These are phyloP conservation scores for Naegleria fowleri DNA, from an alignment of 208 protist species.

Conservation along the genomic window DNA sequence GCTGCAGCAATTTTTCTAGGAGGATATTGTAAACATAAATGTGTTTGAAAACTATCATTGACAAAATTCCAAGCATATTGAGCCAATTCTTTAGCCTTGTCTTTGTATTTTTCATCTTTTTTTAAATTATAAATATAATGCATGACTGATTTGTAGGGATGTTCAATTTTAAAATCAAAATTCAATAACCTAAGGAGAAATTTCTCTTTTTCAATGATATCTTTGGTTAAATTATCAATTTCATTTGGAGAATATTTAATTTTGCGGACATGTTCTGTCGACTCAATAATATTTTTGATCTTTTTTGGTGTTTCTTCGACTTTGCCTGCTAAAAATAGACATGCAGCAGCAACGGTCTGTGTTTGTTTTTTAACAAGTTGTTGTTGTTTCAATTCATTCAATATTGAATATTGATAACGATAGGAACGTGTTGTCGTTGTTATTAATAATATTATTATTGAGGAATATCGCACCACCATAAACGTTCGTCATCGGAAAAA, in stretches of 20 bases:
- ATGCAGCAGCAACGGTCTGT: slow-evolving; percentile 49
- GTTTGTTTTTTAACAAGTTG: background rate
- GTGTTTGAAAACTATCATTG: slow-evolving; percentile 55
- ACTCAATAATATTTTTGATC: slow-evolving; percentile 50
- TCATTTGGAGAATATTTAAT: slow-evolving; percentile 35
- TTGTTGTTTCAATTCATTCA: no score
- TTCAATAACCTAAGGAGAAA: slow-evolving; percentile 51
- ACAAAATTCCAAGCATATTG: slow-evolving; percentile 64
- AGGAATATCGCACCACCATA: no score
- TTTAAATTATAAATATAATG: slow-evolving; percentile 34
- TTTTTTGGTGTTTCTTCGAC: slow-evolving; percentile 67
- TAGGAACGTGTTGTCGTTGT: no score
- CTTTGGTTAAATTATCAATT: slow-evolving; percentile 42
- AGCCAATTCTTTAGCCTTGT: slow-evolving; percentile 41
- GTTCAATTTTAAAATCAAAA: slow-evolving; percentile 57
- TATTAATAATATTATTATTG: no score
- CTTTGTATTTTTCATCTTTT: slow-evolving; percentile 24
- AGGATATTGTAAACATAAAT: slow-evolving; percentile 54
- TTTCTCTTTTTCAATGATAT: slow-evolving; percentile 49
- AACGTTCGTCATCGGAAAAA: background rate
- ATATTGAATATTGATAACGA: no score
- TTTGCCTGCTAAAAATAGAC: slow-evolving; percentile 65
- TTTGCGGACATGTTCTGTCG: slow-evolving; percentile 35
- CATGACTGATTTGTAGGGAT: slow-evolving; percentile 54
- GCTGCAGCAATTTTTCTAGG: slow-evolving; percentile 49